Percentiles rank a stretch among this genome's conserved stretches.
Evolutionary conservation across 306 rosid genomes (phyloP).

Genomic region (Trifolium pratense): DNA sequence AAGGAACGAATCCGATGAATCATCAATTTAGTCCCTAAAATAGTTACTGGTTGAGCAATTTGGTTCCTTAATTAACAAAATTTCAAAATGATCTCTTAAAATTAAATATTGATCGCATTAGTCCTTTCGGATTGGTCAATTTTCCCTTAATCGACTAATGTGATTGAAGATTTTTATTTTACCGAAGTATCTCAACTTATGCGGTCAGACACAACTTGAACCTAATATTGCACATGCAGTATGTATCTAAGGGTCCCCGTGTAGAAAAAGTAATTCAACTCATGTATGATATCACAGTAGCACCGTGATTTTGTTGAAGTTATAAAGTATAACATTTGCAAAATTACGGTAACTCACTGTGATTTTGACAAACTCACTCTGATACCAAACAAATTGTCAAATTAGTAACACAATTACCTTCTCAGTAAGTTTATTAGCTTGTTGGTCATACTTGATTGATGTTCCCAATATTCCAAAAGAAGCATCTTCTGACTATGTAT

Average conservation of each 20-base stretch:
- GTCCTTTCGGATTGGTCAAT: background rate
- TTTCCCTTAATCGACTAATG: background rate
- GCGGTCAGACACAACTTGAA: slow-evolving; percentile 16
- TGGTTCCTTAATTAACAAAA: background rate
- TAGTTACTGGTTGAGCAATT: background rate
- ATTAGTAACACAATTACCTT: slow-evolving; percentile 40
- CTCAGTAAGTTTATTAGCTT: slow-evolving; percentile 35
- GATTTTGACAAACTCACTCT: background rate
- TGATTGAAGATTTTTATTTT: background rate
- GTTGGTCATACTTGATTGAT: slow-evolving; percentile 44
- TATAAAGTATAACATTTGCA: background rate
- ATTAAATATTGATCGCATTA: background rate
- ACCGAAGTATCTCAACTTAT: background rate
- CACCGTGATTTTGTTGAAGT: background rate
- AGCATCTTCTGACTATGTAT: slow-evolving; percentile 46
- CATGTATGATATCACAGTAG: background rate
- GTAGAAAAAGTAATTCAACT: background rate
- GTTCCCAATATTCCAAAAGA: slow-evolving; percentile 47
- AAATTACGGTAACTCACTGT: background rate
- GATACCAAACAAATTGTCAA: background rate
- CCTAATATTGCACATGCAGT: slow-evolving; percentile 16
- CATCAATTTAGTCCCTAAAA: background rate
- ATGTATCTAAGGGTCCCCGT: background rate
- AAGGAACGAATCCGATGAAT: slow-evolving; percentile 4
- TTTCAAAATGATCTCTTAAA: background rate